Evolutionary conservation across 2,329 filamentous ascomycete genomes (phyloP).

Genomic region (Ophiostoma tasmaniense): DNA sequence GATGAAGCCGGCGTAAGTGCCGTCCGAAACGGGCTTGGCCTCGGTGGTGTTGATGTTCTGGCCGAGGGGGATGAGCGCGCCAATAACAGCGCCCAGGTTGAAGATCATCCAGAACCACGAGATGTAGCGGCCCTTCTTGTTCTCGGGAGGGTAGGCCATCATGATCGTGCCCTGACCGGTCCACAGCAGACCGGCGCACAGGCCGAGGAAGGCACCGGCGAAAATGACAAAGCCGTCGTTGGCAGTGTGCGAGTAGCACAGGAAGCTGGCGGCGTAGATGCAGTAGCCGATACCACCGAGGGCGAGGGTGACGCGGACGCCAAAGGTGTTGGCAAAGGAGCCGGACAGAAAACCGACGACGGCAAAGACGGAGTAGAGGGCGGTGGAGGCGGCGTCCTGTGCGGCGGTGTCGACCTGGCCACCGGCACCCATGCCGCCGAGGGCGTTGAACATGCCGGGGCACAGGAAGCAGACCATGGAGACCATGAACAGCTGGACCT

Average conservation of each 20-base stretch:
- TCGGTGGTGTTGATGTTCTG: slow-evolving; percentile 50
- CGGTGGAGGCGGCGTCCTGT: slow-evolving; percentile 31
- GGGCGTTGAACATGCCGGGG: slow-evolving; percentile 27
- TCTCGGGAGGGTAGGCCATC: slow-evolving; percentile 80
- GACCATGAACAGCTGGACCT: slow-evolving; percentile 63
- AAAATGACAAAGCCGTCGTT: slow-evolving; percentile 68
- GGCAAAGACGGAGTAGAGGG: slow-evolving; percentile 43
- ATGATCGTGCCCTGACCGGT: slow-evolving; percentile 77
- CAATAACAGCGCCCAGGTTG: slow-evolving; percentile 84
- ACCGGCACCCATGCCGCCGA: slow-evolving; percentile 24
- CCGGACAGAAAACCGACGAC: slow-evolving; percentile 62
- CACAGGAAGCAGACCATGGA: slow-evolving; percentile 54
- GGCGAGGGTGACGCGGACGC: slow-evolving; percentile 57
- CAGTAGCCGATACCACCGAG: slow-evolving; percentile 71
- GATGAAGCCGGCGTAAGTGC: slow-evolving; percentile 24
- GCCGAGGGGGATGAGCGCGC: slow-evolving; percentile 65
- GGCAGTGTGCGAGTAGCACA: slow-evolving; percentile 59
- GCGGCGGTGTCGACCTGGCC: slow-evolving; percentile 23
- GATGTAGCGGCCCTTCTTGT: slow-evolving; percentile 79
- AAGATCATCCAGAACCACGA: slow-evolving; percentile 93
- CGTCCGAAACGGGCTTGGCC: slow-evolving; percentile 21
- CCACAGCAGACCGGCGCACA: slow-evolving; percentile 75
- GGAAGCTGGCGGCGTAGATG: slow-evolving; percentile 62
- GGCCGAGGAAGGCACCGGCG: slow-evolving; percentile 64
- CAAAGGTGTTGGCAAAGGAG: slow-evolving; percentile 69